A percentile compares a stretch with the other conserved stretches of the same genome.
Evolutionary conservation across 2,329 filamentous ascomycete genomes (phyloP).

Genomic region (Exophiala sp.): DNA sequence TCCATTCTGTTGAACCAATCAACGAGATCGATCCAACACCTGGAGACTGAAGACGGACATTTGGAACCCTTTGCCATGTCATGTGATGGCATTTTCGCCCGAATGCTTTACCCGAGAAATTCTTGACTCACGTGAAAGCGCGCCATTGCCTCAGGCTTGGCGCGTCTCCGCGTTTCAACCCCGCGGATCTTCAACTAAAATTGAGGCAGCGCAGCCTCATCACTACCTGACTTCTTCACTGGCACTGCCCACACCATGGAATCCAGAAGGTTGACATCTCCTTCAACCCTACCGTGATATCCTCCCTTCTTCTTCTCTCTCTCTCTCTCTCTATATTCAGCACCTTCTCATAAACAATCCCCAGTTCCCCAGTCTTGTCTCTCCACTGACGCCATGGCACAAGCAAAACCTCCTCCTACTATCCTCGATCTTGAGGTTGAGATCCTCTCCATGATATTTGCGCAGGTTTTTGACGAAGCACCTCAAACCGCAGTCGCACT

Average conservation of each 20-base stretch:
- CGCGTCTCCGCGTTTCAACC: not conserved
- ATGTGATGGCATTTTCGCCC: no score
- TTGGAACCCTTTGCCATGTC: no score
- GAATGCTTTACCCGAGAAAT: no score
- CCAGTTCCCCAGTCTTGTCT: not conserved
- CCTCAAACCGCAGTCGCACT: slow-evolving; percentile 13
- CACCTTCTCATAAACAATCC: no score
- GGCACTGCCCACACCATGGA: no score
- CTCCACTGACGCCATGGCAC: not conserved
- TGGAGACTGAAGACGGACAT: no score
- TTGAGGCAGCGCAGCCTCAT: not conserved
- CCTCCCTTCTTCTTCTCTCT: no score
- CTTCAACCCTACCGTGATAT: no score
- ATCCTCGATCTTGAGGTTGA: slow-evolving; percentile 19
- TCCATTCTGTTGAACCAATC: no score
- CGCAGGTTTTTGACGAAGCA: slow-evolving; percentile 15
- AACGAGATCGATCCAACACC: no score
- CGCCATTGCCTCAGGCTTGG: not conserved
- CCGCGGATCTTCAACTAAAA: not conserved
- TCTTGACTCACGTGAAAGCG: no score
- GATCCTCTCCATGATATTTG: slow-evolving; percentile 15
- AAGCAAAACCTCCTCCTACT: not conserved
- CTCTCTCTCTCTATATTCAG: not conserved
- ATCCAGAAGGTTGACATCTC: no score
- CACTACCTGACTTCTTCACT: not conserved